Evolutionary conservation across 495 filamentous ascomycete species (phyloP).

Genomic region (Trichoderma orchidacearum): DNA sequence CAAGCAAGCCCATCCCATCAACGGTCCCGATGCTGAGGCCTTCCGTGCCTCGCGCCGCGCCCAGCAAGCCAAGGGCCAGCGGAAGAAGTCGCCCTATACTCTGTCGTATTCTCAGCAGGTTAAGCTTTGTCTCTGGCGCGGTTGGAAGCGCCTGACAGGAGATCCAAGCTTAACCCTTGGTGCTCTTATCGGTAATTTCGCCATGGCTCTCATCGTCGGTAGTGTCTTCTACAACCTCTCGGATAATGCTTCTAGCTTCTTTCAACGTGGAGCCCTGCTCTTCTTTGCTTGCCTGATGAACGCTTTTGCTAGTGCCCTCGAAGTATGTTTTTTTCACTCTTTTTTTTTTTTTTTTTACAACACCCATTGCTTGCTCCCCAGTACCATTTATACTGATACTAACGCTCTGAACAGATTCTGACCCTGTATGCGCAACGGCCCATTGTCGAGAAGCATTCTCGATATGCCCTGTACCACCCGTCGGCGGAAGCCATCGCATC

Average conservation of each 20-base stretch:
- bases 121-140: conserved; percentile 58
- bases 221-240: conserved; percentile 71
- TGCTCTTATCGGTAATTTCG: conserved; percentile 56
- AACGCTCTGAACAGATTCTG: conserved; percentile 38
- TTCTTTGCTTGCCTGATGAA: conserved; percentile 86
- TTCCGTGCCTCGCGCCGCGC: conserved; percentile 55
- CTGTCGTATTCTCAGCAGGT: conserved; percentile 61
- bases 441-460: conserved; percentile 83
- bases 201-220: conserved; percentile 66
- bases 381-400: conserved; percentile 1
- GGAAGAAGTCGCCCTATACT: conserved; percentile 60
- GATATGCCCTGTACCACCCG: conserved; percentile 87
- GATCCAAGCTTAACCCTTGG: conserved; percentile 61
- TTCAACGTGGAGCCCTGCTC: conserved; percentile 62
- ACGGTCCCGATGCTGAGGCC: conserved; percentile 47
- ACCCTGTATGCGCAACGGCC: conserved; percentile 76
- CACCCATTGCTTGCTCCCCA: not conserved
- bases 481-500: conserved; percentile 76
- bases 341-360: no score
- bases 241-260: conserved; percentile 54
- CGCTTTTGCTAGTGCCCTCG: conserved; percentile 64
- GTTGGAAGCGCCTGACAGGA: conserved; percentile 52
- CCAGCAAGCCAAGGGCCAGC: conserved; percentile 50
- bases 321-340: conserved; percentile 29
- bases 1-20: conserved; percentile 45